Conservation (phyloP, 1,139 yeast species). For the Suhomyces chickasaworum region DNA sequence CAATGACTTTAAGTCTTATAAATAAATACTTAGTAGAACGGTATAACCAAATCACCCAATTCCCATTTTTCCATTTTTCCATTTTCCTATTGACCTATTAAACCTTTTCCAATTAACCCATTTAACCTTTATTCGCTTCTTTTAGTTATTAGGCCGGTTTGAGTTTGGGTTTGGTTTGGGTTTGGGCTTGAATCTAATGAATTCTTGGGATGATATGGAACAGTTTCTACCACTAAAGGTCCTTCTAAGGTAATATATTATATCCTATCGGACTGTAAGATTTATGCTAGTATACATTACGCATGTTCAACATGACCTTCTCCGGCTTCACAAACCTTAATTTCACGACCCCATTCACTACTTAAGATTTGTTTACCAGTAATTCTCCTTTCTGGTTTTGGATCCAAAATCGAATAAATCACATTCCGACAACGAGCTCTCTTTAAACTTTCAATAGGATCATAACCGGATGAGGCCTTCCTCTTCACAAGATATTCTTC, state of each 20-base stretch:
- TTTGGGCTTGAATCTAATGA: too few relatives aligned
- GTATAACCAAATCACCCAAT: too few relatives aligned
- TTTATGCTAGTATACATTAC: conserved; percentile 4
- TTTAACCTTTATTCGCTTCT: too few relatives aligned
- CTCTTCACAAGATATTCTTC: conserved; percentile 71
- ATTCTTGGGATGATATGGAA: too few relatives aligned
- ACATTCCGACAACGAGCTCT: conserved; percentile 89
- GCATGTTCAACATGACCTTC: conserved; percentile 25
- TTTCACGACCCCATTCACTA: conserved; percentile 95
- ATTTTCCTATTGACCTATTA: too few relatives aligned
- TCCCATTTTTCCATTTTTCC: too few relatives aligned
- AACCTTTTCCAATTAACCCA: too few relatives aligned
- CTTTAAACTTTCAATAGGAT: conserved; percentile 82
- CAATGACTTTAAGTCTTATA: too few relatives aligned
- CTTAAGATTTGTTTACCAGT: conserved; percentile 85
- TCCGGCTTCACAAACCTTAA: conserved; percentile 73
- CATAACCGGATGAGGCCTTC: conserved; percentile 81
- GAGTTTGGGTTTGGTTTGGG: too few relatives aligned
- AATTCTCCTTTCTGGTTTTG: conserved; percentile 82
- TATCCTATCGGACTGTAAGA: conserved; percentile 1
- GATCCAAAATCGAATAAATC: conserved; percentile 87
- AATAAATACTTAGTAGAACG: too few relatives aligned
- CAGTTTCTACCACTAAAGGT: not conserved
- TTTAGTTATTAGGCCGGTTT: too few relatives aligned
- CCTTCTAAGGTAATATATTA: not conserved